Conservation (phyloP, 202 grass and related monocot species). For the Cymbopogon flexuosus region DNA sequence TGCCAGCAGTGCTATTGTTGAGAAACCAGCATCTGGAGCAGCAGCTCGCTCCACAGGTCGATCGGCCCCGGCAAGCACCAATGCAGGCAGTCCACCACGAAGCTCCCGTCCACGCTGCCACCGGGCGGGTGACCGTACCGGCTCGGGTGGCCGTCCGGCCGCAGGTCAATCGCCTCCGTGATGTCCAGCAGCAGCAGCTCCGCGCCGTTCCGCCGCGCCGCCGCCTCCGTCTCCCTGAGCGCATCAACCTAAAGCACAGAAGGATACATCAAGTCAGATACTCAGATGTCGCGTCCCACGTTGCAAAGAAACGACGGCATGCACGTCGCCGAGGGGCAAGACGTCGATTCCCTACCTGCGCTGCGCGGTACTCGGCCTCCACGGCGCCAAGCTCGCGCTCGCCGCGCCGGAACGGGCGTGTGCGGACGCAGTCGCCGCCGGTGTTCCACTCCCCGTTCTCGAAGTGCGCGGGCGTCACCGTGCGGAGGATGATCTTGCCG, state of each 20-base stretch:
- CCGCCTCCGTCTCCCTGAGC: conserved; percentile 35
- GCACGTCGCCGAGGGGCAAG: not conserved
- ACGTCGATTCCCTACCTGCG: conserved; percentile 15
- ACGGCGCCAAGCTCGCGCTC: conserved; percentile 41
- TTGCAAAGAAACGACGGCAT: not conserved
- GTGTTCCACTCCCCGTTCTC: conserved; percentile 73
- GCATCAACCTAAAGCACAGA: conserved; percentile 28
- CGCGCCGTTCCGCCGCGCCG: conserved; percentile 11
- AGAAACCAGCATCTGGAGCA: conserved; percentile 32
- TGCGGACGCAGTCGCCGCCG: conserved; percentile 58
- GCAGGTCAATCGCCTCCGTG: conserved; percentile 48
- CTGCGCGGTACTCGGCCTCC: conserved; percentile 43
- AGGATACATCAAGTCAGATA: not conserved
- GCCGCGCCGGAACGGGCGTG: conserved; percentile 33
- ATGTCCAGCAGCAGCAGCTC: conserved; percentile 51
- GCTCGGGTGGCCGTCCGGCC: conserved; percentile 71
- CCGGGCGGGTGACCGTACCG: conserved; percentile 47
- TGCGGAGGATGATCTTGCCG: conserved; percentile 37
- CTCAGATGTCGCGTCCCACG: not conserved
- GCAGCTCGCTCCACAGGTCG: conserved; percentile 66
- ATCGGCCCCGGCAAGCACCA: conserved; percentile 92
- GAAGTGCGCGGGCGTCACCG: conserved; percentile 66
- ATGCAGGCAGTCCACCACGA: conserved; percentile 69
- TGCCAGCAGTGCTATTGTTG: not conserved
- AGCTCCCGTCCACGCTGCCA: conserved; percentile 38